Percentiles rank a stretch among this genome's conserved stretches.
phyloP scores from a whole-genome alignment of 495 filamentous ascomycete genomes.

The Xylaria bambusicola region DNA sequence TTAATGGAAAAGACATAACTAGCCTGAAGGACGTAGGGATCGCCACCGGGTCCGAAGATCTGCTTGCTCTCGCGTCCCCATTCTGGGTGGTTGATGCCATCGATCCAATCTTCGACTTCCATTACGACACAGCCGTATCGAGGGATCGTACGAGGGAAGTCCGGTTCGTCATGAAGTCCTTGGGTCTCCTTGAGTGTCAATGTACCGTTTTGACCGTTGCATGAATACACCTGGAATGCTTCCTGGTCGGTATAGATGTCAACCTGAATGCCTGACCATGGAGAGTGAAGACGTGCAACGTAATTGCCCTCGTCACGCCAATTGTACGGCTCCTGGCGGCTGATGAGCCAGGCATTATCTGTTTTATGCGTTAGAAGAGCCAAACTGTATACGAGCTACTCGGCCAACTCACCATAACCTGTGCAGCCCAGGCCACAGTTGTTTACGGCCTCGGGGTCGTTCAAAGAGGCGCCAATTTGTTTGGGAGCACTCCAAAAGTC shows the following conservation, averaged over 20 bases:
- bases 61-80: conserved; percentile 67
- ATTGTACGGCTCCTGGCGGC: conserved; percentile 51
- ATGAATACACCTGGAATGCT: conserved; percentile 77
- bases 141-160: conserved; percentile 52
- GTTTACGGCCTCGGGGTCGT: conserved; percentile 52
- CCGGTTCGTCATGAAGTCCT: conserved; percentile 46
- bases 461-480: conserved; percentile 69
- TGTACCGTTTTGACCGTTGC: conserved; percentile 70
- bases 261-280: conserved; percentile 70
- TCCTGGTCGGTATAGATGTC: conserved; percentile 75
- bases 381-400: neutral
- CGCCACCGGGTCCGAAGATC: conserved; percentile 63
- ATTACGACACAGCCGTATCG: conserved; percentile 75
- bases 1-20: conserved; percentile 63
- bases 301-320: conserved; percentile 56
- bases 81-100: conserved; percentile 76
- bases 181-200: conserved; percentile 65
- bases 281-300: conserved; percentile 62
- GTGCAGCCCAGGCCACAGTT: conserved; percentile 74
- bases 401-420: conserved; percentile 63
- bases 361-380: neutral
- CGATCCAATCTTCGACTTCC: conserved; percentile 73
- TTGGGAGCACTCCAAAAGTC: conserved; percentile 78
- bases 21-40: conserved; percentile 64
- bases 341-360: conserved; percentile 57